These are phyloP conservation scores for Penicillium janthinellum DNA, from an alignment of 2,329 filamentous ascomycete genomes.

Conservation along the genomic window DNA sequence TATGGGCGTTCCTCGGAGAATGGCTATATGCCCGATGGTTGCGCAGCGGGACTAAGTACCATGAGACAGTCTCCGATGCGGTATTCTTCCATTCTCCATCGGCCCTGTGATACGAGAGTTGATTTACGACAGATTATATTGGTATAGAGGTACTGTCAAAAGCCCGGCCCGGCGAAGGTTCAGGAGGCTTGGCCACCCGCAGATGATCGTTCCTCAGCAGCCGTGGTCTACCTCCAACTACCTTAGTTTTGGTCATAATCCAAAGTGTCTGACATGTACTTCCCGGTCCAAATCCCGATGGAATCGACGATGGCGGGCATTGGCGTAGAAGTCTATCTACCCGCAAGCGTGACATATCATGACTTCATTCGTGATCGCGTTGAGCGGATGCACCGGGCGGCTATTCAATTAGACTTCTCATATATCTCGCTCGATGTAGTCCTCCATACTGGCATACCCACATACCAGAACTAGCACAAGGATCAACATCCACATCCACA, in stretches of 20 bases:
- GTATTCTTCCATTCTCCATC: neutral
- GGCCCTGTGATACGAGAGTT: too few species aligned
- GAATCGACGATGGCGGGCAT: neutral
- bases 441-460: neutral
- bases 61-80: neutral
- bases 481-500: neutral
- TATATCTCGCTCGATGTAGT: neutral
- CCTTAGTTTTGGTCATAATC: neutral
- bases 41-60: neutral
- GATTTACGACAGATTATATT: too few species aligned
- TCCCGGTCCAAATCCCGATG: neutral
- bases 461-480: neutral
- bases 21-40: neutral
- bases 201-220: neutral
- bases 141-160: neutral
- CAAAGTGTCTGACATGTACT: neutral
- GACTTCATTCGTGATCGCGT: neutral
- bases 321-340: neutral
- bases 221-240: neutral
- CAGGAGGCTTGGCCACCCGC: neutral
- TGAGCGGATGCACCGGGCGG: neutral
- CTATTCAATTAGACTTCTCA: neutral
- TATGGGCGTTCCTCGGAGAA: neutral
- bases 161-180: neutral
- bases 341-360: neutral